These are phyloP conservation scores for Penicillium sp. DNA, from an alignment of 2,329 filamentous ascomycete species.

Conservation along the genomic window DNA sequence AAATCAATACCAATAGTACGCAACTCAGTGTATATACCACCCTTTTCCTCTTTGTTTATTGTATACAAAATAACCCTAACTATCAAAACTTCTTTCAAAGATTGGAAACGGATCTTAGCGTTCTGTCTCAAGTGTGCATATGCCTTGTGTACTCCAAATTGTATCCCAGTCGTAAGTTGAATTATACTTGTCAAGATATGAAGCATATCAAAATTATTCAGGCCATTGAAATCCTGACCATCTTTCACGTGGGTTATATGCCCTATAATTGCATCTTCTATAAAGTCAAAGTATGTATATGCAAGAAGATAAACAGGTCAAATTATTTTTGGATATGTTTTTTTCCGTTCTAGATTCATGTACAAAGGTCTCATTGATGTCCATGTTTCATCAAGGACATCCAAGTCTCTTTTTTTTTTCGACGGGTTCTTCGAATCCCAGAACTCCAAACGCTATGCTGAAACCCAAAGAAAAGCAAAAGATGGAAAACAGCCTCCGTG, in stretches of 20 bases:
- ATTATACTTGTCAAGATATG: neutral
- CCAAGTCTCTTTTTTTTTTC: conserved; percentile 17
- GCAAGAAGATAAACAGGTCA: conserved; percentile 14
- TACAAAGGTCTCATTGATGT: conserved; percentile 17
- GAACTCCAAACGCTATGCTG: conserved; percentile 45
- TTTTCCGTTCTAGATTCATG: conserved; percentile 22
- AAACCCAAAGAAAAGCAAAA: conserved; percentile 25
- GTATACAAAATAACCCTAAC: too few species aligned
- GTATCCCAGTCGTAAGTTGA: too few species aligned
- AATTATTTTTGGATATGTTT: conserved; percentile 17
- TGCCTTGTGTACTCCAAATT: too few species aligned
- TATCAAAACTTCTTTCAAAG: too few species aligned
- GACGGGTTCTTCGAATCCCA: conserved; percentile 29
- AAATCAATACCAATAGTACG: too few species aligned
- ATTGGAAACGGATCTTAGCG: too few species aligned
- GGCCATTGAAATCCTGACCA: neutral
- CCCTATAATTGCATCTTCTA: neutral
- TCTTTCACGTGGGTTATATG: neutral
- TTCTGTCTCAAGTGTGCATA: too few species aligned
- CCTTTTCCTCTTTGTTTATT: too few species aligned
- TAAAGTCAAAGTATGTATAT: neutral
- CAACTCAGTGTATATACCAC: too few species aligned
- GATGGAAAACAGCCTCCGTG: conserved; percentile 18
- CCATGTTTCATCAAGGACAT: conserved; percentile 16
- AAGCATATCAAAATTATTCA: neutral